Percentiles rank a stretch among this genome's conserved stretches.
Evolutionary conservation across 2,329 filamentous ascomycete genomes (phyloP).

Genomic region (Fusarium vanettenii): DNA sequence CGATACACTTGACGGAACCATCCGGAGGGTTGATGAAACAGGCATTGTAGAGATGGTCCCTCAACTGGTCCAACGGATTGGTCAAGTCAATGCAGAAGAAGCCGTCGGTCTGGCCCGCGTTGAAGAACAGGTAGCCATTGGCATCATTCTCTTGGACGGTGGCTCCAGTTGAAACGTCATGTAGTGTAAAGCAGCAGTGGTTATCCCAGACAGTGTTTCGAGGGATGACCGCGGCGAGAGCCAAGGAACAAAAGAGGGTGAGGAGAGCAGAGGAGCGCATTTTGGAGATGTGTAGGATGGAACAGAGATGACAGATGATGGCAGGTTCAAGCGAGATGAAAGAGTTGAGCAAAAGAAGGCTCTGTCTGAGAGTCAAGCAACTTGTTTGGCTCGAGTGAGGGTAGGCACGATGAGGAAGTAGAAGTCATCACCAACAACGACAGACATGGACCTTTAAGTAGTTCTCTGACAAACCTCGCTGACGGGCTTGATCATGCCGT

Average conservation of each 20-base stretch:
- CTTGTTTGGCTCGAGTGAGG: background rate
- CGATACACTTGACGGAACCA: slow-evolving; percentile 46
- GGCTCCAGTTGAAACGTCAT: slow-evolving; percentile 38
- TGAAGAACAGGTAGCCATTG: slow-evolving; percentile 44
- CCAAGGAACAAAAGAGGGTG: slow-evolving; percentile 32
- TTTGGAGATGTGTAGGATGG: slow-evolving; percentile 7
- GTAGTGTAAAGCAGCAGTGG: slow-evolving; percentile 49
- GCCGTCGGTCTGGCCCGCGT: slow-evolving; percentile 36
- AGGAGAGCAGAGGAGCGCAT: slow-evolving; percentile 36
- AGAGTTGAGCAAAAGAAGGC: background rate
- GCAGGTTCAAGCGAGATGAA: background rate
- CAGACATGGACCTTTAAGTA: slow-evolving; percentile 18
- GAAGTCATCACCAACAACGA: slow-evolving; percentile 2
- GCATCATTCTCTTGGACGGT: slow-evolving; percentile 42
- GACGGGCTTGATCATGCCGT: background rate
- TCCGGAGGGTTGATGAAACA: slow-evolving; percentile 45
- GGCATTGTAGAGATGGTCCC: slow-evolving; percentile 46
- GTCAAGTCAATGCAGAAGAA: slow-evolving; percentile 49
- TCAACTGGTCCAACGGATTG: slow-evolving; percentile 39
- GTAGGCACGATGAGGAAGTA: background rate
- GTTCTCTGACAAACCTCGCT: background rate
- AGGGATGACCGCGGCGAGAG: slow-evolving; percentile 37
- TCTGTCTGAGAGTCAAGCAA: background rate
- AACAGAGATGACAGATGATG: background rate
- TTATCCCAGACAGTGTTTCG: slow-evolving; percentile 34